Evolutionary conservation across 768 basidiomycete species (phyloP).

Genomic region (Suillus subaureus): DNA sequence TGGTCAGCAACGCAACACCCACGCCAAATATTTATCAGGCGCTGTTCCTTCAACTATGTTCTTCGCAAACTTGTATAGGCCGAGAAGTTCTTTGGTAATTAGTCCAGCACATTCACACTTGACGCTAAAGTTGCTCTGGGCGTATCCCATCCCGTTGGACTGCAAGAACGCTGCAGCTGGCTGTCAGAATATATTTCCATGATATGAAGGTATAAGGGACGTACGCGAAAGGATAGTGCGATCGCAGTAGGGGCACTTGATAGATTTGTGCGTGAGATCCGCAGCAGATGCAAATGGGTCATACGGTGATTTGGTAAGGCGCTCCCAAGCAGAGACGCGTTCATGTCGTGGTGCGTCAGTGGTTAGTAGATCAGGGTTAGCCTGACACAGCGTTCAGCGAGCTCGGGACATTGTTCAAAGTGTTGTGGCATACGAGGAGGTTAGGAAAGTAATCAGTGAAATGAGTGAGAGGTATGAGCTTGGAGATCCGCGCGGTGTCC

Average conservation of each 20-base stretch:
- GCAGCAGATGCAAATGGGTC: conserved; percentile 30
- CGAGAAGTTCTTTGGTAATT: conserved; percentile 42
- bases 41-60: conserved; percentile 30
- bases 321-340: conserved; percentile 7
- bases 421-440: conserved; percentile 14
- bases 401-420: background rate
- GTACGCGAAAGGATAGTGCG: conserved; percentile 21
- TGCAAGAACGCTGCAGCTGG: conserved; percentile 39
- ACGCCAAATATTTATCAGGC: conserved; percentile 33
- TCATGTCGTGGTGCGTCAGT: conserved; percentile 3
- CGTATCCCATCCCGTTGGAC: conserved; percentile 44
- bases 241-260: conserved; percentile 35
- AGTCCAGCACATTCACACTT: conserved; percentile 38
- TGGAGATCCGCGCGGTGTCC: conserved; percentile 12
- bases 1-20: conserved; percentile 15
- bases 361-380: conserved; percentile 1
- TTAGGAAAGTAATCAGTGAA: conserved; percentile 14
- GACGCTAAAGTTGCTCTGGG: conserved; percentile 42
- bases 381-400: background rate
- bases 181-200: conserved; percentile 6
- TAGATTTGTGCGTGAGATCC: conserved; percentile 17
- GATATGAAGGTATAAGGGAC: background rate
- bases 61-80: conserved; percentile 39
- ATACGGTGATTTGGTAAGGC: conserved; percentile 19
- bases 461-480: background rate